Evolutionary conservation across 306 rosid genomes (phyloP).

Genomic region (Elaeagnus macrophylla): DNA sequence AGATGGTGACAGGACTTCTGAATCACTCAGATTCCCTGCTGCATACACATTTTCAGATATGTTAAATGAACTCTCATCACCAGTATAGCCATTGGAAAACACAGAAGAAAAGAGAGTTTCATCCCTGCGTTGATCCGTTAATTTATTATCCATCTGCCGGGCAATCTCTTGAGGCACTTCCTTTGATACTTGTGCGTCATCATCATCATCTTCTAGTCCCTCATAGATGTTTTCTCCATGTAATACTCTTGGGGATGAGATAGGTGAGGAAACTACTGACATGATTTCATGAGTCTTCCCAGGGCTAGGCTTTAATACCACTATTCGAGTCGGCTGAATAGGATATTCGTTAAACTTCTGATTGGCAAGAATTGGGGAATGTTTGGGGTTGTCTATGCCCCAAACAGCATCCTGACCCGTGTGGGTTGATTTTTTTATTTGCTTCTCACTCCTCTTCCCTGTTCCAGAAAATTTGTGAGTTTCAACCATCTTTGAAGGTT

Average conservation of each 20-base stretch:
- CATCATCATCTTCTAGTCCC: constrained; percentile 41
- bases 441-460: constrained; percentile 39
- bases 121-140: constrained; percentile 45
- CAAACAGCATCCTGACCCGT: constrained; percentile 34
- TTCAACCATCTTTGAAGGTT: constrained; percentile 69
- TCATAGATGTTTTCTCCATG: constrained; percentile 35
- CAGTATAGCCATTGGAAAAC: constrained; percentile 65
- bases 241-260: constrained; percentile 39
- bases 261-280: constrained; percentile 43
- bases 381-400: constrained; percentile 30
- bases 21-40: constrained; percentile 61
- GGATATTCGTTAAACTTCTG: constrained; percentile 52
- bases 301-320: constrained; percentile 77
- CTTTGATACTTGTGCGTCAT: constrained; percentile 38
- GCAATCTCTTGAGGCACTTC: constrained; percentile 41
- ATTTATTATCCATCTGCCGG: constrained; percentile 41
- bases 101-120: constrained; percentile 57
- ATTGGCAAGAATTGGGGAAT: constrained; percentile 26
- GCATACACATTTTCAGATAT: constrained; percentile 62
- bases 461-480: constrained; percentile 30
- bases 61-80: constrained; percentile 76
- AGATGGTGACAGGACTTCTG: constrained; percentile 62
- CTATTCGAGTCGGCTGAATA: constrained; percentile 71
- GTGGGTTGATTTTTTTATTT: constrained; percentile 30
- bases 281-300: constrained; percentile 45